A percentile compares a stretch with the other conserved stretches of the same genome.
phyloP scores from a whole-genome alignment of 495 filamentous ascomycete genomes.

The Penicillium roqueforti region DNA sequence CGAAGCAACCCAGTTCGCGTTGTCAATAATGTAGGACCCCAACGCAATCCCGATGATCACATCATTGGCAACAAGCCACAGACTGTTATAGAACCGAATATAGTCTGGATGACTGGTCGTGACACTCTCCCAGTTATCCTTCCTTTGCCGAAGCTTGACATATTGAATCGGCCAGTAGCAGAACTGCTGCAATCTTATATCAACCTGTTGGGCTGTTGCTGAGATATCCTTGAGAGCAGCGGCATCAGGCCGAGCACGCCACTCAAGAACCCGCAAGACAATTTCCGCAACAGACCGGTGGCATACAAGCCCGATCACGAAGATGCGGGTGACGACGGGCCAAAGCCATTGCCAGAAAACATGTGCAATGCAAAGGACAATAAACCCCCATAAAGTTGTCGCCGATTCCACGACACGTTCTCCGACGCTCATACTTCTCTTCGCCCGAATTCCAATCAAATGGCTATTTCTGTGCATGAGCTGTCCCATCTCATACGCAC shows the following conservation, averaged over 20 bases:
- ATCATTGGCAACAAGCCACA: constrained; percentile 98
- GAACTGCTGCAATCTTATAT: constrained; percentile 96
- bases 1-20: constrained; percentile 76
- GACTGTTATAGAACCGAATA: constrained; percentile 97
- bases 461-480: constrained; percentile 84
- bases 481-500: constrained; percentile 80
- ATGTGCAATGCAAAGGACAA: constrained; percentile 64
- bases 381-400: constrained; percentile 71
- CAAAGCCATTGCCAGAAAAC: constrained; percentile 71
- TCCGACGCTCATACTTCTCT: constrained; percentile 84
- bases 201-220: constrained; percentile 96
- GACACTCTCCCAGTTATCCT: constrained; percentile 91
- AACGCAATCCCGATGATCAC: constrained; percentile 97
- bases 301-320: constrained; percentile 72
- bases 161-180: constrained; percentile 99
- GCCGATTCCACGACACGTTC: constrained; percentile 95
- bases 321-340: constrained; percentile 67
- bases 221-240: constrained; percentile 93
- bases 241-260: constrained; percentile 73
- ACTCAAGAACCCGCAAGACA: constrained; percentile 77
- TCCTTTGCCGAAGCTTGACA: constrained; percentile 78
- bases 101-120: constrained; percentile 96
- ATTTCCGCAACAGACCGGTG: constrained; percentile 79
- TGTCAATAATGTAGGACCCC: constrained; percentile 96
- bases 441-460: constrained; percentile 71